A percentile compares a stretch with the other conserved stretches of the same genome.
Evolutionary conservation across 768 basidiomycete genomes (phyloP).

Genomic region (Xerocomus brunneocitrinus): DNA sequence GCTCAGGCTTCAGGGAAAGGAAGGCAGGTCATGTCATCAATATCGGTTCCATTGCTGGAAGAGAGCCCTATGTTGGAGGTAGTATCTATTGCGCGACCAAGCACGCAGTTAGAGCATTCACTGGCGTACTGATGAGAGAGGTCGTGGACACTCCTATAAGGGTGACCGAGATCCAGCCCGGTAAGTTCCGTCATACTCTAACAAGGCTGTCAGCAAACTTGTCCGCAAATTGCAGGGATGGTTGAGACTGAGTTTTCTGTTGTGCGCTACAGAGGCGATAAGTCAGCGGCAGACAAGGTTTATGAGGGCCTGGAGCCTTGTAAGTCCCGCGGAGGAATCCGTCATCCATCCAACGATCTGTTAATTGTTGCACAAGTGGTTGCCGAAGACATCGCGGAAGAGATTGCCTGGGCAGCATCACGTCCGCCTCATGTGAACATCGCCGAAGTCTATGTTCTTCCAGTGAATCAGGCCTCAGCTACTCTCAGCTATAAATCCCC

Average conservation of each 20-base stretch:
- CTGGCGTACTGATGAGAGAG: constrained; percentile 74
- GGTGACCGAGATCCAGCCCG: constrained; percentile 93
- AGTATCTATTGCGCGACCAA: constrained; percentile 93
- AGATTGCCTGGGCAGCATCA: constrained; percentile 94
- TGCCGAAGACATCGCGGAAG: constrained; percentile 89
- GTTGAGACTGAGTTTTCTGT: constrained; percentile 93
- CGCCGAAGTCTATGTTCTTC: constrained; percentile 73
- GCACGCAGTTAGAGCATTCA: constrained; percentile 83
- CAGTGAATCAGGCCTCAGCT: constrained; percentile 74
- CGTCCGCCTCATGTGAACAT: constrained; percentile 92
- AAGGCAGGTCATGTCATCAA: constrained; percentile 90
- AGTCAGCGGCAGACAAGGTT: constrained; percentile 76
- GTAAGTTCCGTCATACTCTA: constrained; percentile 33
- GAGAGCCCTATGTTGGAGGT: constrained; percentile 86
- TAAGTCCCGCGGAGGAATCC: constrained; percentile 36
- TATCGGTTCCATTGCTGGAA: constrained; percentile 88
- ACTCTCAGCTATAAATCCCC: constrained; percentile 54
- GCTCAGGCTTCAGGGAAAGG: constrained; percentile 69
- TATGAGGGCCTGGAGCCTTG: constrained; percentile 86
- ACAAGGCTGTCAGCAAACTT: neutral
- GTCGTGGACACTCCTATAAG: constrained; percentile 90
- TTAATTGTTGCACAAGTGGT: constrained; percentile 47
- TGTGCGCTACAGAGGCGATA: constrained; percentile 85
- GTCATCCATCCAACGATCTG: neutral
- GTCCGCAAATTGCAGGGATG: constrained; percentile 49